phyloP scores from a whole-genome alignment of 2,329 filamentous ascomycete genomes.

The Aureobasidium melanogenum region DNA sequence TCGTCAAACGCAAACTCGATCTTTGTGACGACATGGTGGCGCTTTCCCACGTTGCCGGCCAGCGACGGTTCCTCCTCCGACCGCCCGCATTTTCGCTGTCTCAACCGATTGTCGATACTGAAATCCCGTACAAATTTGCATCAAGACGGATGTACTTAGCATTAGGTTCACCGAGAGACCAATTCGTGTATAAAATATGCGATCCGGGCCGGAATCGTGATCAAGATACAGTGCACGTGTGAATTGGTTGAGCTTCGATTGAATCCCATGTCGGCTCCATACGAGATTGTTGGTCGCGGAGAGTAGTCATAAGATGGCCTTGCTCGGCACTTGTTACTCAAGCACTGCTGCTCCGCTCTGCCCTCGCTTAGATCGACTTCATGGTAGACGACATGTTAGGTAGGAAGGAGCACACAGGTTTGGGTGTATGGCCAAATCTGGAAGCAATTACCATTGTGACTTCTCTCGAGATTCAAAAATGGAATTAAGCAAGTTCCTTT shows the following conservation, averaged over 20 bases:
- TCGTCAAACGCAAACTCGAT: neutral
- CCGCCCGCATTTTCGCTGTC: neutral
- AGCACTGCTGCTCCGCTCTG: neutral
- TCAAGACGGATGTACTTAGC: too few species aligned
- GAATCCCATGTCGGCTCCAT: neutral
- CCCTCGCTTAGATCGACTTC: neutral
- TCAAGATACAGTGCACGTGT: neutral
- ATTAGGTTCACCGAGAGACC: too few species aligned
- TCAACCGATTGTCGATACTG: conserved; percentile 2
- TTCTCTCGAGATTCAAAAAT: neutral
- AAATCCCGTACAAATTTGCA: neutral
- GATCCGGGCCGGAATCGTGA: neutral
- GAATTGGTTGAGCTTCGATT: neutral
- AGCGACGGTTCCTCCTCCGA: conserved; percentile 5
- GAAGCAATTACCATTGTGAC: neutral
- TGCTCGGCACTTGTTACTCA: neutral
- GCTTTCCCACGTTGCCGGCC: neutral
- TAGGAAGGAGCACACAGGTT: neutral
- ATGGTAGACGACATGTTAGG: neutral
- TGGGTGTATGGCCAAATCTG: neutral
- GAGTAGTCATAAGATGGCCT: neutral
- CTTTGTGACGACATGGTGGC: conserved; percentile 7
- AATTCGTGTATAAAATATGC: neutral
- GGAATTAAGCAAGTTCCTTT: neutral
- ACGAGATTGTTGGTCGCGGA: neutral